A percentile compares a stretch with the other conserved stretches of the same genome.
phyloP scores from a whole-genome alignment of 2,329 filamentous ascomycete genomes.

The Cordyceps tenuipes region DNA sequence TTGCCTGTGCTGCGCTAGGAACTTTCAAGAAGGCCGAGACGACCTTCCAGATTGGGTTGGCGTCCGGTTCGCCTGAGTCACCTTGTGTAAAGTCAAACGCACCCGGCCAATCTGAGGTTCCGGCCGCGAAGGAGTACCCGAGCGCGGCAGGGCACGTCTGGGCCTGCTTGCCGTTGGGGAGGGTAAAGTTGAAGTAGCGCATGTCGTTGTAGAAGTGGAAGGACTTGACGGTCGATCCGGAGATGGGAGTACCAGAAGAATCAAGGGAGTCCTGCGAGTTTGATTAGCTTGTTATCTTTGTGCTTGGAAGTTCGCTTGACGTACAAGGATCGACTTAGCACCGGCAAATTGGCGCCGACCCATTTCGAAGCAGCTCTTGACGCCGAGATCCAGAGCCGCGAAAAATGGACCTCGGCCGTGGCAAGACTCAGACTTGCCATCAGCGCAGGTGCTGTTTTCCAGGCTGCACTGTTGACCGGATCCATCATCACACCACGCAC shows the following conservation, averaged over 20 bases:
- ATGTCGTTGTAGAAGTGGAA: slow-evolving; percentile 85
- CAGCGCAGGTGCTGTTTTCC: slow-evolving; percentile 74
- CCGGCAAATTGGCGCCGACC: slow-evolving; percentile 62
- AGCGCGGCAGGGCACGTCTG: slow-evolving; percentile 78
- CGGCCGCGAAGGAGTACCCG: slow-evolving; percentile 87
- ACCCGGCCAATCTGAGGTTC: slow-evolving; percentile 85
- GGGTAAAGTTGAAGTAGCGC: slow-evolving; percentile 62
- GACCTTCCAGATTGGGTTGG: slow-evolving; percentile 69
- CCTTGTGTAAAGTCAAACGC: slow-evolving; percentile 92
- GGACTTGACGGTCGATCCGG: slow-evolving; percentile 61
- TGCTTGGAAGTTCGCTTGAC: slow-evolving; percentile 13
- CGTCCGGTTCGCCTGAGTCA: slow-evolving; percentile 57
- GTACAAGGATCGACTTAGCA: slow-evolving; percentile 38
- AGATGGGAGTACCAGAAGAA: slow-evolving; percentile 39
- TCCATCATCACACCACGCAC: slow-evolving; percentile 84
- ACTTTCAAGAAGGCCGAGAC: slow-evolving; percentile 65
- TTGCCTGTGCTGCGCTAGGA: slow-evolving; percentile 60
- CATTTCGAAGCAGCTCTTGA: slow-evolving; percentile 67
- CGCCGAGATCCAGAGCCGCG: slow-evolving; percentile 58
- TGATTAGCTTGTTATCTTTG: neutral
- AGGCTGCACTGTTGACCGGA: slow-evolving; percentile 63
- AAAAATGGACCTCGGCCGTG: slow-evolving; percentile 68
- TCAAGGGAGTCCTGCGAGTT: slow-evolving; percentile 45
- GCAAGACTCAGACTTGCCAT: slow-evolving; percentile 61
- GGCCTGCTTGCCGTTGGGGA: slow-evolving; percentile 63